A percentile compares a stretch with the other conserved stretches of the same genome.
Conservation (phyloP, 371 early-diverging fungal genomes). For the Mucor racemosus region DNA sequence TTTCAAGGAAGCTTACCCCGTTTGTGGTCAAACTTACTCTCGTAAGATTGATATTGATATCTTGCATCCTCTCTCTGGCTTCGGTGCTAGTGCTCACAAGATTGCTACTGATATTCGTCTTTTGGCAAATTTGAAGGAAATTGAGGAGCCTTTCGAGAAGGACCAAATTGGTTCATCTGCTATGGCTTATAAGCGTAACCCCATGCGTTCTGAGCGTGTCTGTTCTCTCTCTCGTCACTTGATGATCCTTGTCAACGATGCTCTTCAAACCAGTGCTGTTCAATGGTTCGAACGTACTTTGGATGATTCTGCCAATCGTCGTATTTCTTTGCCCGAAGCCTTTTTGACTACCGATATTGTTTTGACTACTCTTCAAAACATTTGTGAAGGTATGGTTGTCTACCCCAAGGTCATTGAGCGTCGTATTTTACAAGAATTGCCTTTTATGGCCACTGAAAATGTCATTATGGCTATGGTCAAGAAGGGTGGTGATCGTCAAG, state of each 20-base stretch:
- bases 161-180: constrained; percentile 98
- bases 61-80: constrained; percentile 83
- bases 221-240: constrained; percentile 96
- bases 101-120: constrained; percentile 97
- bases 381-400: constrained; percentile 95
- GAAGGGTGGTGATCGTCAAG: constrained; percentile 96
- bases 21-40: constrained; percentile 97
- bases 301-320: constrained; percentile 96
- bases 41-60: constrained; percentile 97
- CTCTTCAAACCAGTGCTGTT: constrained; percentile 87
- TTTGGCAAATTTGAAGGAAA: constrained; percentile 95
- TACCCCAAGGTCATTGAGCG: constrained; percentile 94
- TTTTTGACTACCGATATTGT: constrained; percentile 97
- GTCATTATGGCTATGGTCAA: constrained; percentile 98
- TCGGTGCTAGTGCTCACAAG: constrained; percentile 96
- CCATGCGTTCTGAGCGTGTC: constrained; percentile 97
- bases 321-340: constrained; percentile 95
- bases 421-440: constrained; percentile 92
- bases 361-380: constrained; percentile 91
- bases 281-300: constrained; percentile 98
- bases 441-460: constrained; percentile 99
- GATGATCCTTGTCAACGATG: constrained; percentile 89
- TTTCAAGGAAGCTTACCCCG: constrained; percentile 85
- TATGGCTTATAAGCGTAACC: constrained; percentile 99
- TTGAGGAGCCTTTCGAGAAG: constrained; percentile 98